These are phyloP conservation scores for Chytriomyces confervae DNA, from an alignment of 192 early-diverging fungal genomes.

Conservation along the genomic window DNA sequence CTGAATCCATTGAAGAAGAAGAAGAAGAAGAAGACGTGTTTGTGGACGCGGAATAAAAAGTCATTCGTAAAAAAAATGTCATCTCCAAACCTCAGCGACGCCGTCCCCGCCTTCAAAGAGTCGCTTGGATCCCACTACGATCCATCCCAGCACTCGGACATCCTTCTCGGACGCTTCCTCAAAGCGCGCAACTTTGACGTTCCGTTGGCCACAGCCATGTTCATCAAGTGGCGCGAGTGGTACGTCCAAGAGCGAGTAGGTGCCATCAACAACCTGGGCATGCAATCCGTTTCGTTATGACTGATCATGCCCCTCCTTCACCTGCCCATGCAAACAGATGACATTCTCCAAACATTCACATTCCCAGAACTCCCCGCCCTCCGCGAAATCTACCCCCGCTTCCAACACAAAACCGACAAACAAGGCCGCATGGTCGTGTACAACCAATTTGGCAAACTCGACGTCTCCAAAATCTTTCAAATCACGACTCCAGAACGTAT, in stretches of 20 bases:
- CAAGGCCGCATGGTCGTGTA: slow-evolving; percentile 83
- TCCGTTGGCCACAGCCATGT: slow-evolving; percentile 64
- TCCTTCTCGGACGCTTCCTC: slow-evolving; percentile 65
- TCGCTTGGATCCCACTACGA: slow-evolving; percentile 17
- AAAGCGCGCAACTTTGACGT: slow-evolving; percentile 67
- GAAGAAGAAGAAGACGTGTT: too few relatives aligned
- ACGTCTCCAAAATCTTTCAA: slow-evolving; percentile 58
- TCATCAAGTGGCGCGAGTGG: slow-evolving; percentile 56
- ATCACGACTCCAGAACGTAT: slow-evolving; percentile 63
- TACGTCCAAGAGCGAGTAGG: slow-evolving; percentile 48
- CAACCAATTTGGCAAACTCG: slow-evolving; percentile 75
- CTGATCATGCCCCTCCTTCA: background rate
- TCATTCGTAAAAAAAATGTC: background rate
- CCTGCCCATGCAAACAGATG: slow-evolving; percentile 34
- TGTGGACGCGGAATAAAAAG: too few relatives aligned
- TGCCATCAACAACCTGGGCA: background rate
- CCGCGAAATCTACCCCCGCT: slow-evolving; percentile 63
- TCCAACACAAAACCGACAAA: slow-evolving; percentile 83
- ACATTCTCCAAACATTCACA: slow-evolving; percentile 48
- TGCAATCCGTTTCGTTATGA: background rate
- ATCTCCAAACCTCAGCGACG: background rate
- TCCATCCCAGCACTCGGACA: slow-evolving; percentile 54
- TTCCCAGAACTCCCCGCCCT: slow-evolving; percentile 59
- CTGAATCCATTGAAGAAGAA: too few relatives aligned
- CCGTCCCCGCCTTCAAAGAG: background rate